Evolutionary conservation across 2,329 filamentous ascomycete genomes (phyloP).

Genomic region (Calonectria pauciramosa): DNA sequence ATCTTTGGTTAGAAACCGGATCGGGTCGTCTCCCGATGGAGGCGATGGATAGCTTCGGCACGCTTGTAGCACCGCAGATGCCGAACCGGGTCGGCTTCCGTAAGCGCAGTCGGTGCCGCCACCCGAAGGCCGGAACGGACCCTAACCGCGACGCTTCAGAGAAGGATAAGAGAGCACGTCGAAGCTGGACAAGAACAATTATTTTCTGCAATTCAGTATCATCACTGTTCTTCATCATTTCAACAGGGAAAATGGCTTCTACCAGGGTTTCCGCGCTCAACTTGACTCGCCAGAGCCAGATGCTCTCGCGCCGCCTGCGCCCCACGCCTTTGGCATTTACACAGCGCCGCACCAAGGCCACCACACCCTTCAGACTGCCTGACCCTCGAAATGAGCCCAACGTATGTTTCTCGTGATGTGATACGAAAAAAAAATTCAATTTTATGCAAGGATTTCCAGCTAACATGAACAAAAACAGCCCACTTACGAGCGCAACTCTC

Average conservation of each 20-base stretch:
- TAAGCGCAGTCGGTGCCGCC: conserved; percentile 20
- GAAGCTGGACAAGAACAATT: conserved; percentile 16
- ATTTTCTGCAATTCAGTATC: background rate
- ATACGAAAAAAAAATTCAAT: background rate
- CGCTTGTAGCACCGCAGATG: background rate
- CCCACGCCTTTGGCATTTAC: conserved; percentile 25
- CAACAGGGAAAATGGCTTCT: conserved; percentile 37
- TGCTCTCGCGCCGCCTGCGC: conserved; percentile 30
- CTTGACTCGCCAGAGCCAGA: conserved; percentile 38
- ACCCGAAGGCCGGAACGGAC: conserved; percentile 23
- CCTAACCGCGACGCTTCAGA: conserved; percentile 2
- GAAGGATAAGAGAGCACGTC: conserved; percentile 37
- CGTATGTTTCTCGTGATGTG: conserved; percentile 37
- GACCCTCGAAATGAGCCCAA: conserved; percentile 51
- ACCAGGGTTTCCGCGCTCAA: conserved; percentile 19
- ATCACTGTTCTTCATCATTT: conserved; percentile 10
- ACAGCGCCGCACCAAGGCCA: conserved; percentile 44
- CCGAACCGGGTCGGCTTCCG: conserved; percentile 25
- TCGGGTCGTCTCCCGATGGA: conserved; percentile 33
- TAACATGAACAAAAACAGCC: conserved; percentile 37
- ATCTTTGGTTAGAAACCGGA: background rate
- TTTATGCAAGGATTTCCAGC: background rate
- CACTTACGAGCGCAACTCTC: conserved; percentile 47
- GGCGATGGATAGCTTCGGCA: conserved; percentile 20
- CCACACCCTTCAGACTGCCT: conserved; percentile 49